Percentiles rank a stretch among this genome's conserved stretches.
Conservation (phyloP, 2,329 filamentous ascomycete species). For the Neopestalotiopsis sp. region DNA sequence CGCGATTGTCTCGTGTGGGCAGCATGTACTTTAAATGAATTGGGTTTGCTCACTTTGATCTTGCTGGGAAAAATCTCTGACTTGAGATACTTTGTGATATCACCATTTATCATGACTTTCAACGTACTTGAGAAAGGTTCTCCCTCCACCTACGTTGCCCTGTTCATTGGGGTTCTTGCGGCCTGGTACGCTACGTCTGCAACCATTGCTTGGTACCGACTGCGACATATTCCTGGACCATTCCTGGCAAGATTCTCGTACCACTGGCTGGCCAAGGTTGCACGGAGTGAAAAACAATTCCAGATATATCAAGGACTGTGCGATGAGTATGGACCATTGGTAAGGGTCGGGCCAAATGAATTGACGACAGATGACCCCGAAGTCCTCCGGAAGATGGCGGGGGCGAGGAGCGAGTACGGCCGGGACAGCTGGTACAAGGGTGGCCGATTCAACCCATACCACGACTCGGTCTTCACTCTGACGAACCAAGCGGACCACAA, state of each 20-base stretch:
- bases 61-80: not conserved
- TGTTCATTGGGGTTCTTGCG: not conserved
- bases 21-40: not conserved
- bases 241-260: constrained; percentile 41
- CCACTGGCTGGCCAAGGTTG: constrained; percentile 42
- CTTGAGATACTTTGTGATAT: no score
- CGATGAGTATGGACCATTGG: constrained; percentile 35
- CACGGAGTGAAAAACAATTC: constrained; percentile 31
- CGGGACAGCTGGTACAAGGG: constrained; percentile 25
- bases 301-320: constrained; percentile 20
- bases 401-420: constrained; percentile 25
- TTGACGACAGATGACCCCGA: constrained; percentile 44
- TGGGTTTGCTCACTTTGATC: not conserved
- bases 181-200: constrained; percentile 23
- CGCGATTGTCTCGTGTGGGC: not conserved
- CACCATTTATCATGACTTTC: not conserved
- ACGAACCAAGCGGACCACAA: constrained; percentile 49
- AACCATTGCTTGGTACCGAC: constrained; percentile 35
- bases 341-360: constrained; percentile 46
- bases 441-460: constrained; percentile 31
- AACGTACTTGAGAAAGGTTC: not conserved
- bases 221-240: constrained; percentile 46
- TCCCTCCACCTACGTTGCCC: not conserved
- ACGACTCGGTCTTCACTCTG: constrained; percentile 57
- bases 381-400: constrained; percentile 41